These are phyloP conservation scores for Tulasnella sp. DNA, from an alignment of 768 basidiomycete species.

Conservation along the genomic window DNA sequence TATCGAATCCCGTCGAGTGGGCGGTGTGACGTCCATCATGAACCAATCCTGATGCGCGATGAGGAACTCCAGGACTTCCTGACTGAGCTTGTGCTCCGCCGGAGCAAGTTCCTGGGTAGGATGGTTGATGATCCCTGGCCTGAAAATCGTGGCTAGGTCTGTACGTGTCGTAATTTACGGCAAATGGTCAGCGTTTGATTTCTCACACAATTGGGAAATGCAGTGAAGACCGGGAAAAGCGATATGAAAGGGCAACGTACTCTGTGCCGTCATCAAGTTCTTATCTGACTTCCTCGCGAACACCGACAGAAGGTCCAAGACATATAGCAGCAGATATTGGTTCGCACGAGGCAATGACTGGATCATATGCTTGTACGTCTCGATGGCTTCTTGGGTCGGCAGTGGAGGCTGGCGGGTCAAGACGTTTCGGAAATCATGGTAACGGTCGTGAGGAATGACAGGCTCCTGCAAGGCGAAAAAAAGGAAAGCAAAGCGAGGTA, in stretches of 20 bases:
- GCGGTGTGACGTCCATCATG: constrained; percentile 78
- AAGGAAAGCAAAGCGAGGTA: neutral
- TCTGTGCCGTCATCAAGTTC: constrained; percentile 94
- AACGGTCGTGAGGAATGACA: constrained; percentile 87
- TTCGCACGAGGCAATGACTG: constrained; percentile 75
- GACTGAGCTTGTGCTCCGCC: constrained; percentile 79
- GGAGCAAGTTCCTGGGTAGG: constrained; percentile 83
- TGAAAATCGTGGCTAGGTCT: constrained; percentile 97
- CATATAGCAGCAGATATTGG: constrained; percentile 94
- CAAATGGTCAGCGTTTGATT: constrained; percentile 2
- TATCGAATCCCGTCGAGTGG: constrained; percentile 40
- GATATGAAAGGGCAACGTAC: constrained; percentile 46
- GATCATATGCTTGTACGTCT: constrained; percentile 80
- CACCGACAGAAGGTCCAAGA: constrained; percentile 91
- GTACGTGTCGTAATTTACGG: constrained; percentile 17
- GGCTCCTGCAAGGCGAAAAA: constrained; percentile 66
- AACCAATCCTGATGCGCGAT: constrained; percentile 97
- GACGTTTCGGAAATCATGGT: constrained; percentile 64
- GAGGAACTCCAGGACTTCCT: constrained; percentile 88
- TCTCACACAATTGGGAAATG: constrained; percentile 1
- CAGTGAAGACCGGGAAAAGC: neutral
- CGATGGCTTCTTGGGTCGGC: constrained; percentile 49
- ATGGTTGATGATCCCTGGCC: constrained; percentile 89
- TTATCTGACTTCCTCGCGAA: constrained; percentile 87
- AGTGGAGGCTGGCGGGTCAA: constrained; percentile 6